Percentiles rank a stretch among this genome's conserved stretches.
Conservation (phyloP, 441 rosid genomes). For the Cnidoscolus chayamansa region DNA sequence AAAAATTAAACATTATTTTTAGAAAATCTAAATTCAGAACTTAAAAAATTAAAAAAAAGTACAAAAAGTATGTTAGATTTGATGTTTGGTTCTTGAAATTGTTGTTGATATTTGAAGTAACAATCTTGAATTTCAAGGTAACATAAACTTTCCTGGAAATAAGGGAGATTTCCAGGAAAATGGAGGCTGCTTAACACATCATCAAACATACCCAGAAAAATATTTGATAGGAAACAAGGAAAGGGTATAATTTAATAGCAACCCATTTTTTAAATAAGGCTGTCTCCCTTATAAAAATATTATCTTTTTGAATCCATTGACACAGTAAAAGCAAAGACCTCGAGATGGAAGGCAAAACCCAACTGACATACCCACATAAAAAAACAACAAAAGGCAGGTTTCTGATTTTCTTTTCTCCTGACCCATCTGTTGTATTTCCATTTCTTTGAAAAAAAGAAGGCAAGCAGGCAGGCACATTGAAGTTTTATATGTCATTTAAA, state of each 20-base stretch:
- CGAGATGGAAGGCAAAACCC: neutral
- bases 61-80: no score
- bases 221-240: no score
- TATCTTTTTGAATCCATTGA: neutral
- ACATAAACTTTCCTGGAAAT: conserved; percentile 10
- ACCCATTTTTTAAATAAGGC: no score
- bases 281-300: no score
- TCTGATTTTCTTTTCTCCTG: neutral
- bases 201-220: conserved; percentile 5
- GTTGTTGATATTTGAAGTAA: neutral
- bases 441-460: neutral
- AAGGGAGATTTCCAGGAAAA: conserved; percentile 2
- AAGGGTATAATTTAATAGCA: no score
- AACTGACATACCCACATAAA: neutral
- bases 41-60: no score
- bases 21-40: no score
- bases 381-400: neutral
- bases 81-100: neutral
- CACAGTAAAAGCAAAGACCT: neutral
- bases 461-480: neutral
- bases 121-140: conserved; percentile 1
- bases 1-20: neutral
- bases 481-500: neutral
- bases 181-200: conserved; percentile 9
- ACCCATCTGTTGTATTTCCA: neutral